Evolutionary conservation across 2,329 filamentous ascomycete species (phyloP), one percentile per base, ranked within the genome.

Genomic region (Trichoderma semiorbis): DNA sequence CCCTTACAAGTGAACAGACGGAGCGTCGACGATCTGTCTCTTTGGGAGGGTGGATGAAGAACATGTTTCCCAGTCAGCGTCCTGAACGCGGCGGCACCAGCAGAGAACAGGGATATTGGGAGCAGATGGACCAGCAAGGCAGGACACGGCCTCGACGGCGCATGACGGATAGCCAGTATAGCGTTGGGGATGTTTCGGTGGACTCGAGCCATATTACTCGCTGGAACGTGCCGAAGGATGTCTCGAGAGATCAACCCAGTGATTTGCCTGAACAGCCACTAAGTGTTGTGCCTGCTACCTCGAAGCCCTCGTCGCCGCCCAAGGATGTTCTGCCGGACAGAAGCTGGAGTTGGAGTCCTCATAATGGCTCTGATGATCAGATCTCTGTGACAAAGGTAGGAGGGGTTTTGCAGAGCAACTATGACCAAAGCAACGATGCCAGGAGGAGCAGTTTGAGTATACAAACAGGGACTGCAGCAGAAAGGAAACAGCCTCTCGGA

Each of bases 81-180:
- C 81, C 84, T 1, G 87, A 89, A 73, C 82, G 83, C 34, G 86
- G 87, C 24, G 83, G 86, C 11, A 88, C 86, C 1, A 70, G 79
- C 55, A 84, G 85, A 50, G 70, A 74, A 28, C 75, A 75, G 6
- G 77, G 79, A 1, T 79, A 76, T 64, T 79, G 76, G 79, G 77
- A 79, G 36, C 67, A 72, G 21, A 47, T 74, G 68, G 75, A 77
- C 12, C 47, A 66, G 10, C 58, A 58, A 26, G 67, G 73, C 10
- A 47, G 18, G 5, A 16, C 26, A 7, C 28, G 60, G 43, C 39
- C 66, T 28, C 70, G 67, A 32, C 74, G 72, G 2, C 71, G 64
- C 7, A 43, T 70, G 34, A 71, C 73, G 7, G 73, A 74, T 12
- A 75, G 75, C 26, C 72, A 70, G 58, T 69, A 63, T 55, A 75